phyloP scores from a whole-genome alignment of 768 basidiomycete genomes.

The Macrolepiota albuminosa region DNA sequence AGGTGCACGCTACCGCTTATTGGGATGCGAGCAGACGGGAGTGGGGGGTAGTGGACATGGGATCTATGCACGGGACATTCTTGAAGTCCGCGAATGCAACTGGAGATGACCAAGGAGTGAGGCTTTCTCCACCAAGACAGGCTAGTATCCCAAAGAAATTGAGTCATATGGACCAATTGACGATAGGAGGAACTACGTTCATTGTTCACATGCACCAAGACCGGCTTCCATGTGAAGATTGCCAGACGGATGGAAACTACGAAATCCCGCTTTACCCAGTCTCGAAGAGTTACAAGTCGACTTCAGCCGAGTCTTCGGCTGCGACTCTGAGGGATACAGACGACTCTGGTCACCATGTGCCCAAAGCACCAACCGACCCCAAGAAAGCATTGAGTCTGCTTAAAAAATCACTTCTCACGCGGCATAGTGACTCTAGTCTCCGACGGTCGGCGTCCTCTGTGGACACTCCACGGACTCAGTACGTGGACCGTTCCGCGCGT shows the following conservation, averaged over 20 bases:
- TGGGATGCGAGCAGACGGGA: conserved; percentile 56
- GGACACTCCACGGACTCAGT: conserved; percentile 22
- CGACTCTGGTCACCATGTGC: conserved; percentile 16
- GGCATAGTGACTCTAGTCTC: conserved; percentile 30
- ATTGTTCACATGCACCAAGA: conserved; percentile 64
- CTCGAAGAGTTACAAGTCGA: conserved; percentile 19
- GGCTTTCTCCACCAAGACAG: conserved; percentile 59
- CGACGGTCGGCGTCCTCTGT: conserved; percentile 12
- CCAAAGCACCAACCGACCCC: conserved; percentile 37
- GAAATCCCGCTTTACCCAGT: conserved; percentile 58
- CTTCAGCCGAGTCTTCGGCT: conserved; percentile 23
- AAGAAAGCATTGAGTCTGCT: conserved; percentile 65
- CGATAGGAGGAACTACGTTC: conserved; percentile 69
- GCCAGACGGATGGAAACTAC: conserved; percentile 44
- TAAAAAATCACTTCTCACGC: conserved; percentile 57
- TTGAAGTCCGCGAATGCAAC: conserved; percentile 30
- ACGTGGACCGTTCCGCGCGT: conserved; percentile 69
- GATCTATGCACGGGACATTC: conserved; percentile 82
- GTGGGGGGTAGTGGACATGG: conserved; percentile 83
- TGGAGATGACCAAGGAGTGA: conserved; percentile 28
- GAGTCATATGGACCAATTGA: conserved; percentile 59
- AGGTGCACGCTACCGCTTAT: conserved; percentile 71
- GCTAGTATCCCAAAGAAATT: conserved; percentile 67
- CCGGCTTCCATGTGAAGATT: conserved; percentile 56
- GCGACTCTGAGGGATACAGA: conserved; percentile 22